Evolutionary conservation across 306 rosid genomes (phyloP), one percentile per base, ranked within the genome.

Genomic region (Pyrus pyrifolia): DNA sequence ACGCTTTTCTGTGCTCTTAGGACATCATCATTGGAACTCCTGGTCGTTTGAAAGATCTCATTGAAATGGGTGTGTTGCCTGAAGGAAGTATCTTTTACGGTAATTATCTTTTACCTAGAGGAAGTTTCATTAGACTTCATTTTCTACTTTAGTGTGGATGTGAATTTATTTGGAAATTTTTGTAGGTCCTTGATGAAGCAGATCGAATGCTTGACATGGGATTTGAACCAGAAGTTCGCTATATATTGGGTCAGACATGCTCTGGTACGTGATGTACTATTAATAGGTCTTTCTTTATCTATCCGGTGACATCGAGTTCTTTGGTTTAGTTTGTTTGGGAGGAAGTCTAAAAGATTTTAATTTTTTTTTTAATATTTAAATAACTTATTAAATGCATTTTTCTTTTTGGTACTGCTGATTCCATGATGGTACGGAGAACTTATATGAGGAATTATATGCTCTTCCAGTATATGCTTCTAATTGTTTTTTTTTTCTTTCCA

Each of bases 21-120:
- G 99, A 95, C 80, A 89, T 95, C 58, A 92, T 95, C 72, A 92
- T 95, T 71, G 97, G 97, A 85, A 92, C 99, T 46, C 99, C 99
- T 68, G 99, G 99, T 68, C 97, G 99, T 70, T 88, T 95, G 61
- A 90, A 87, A 86, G 97, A 95, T 87, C 86, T 95, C 81, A 84
- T 95, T 61, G 93, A 95, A 78, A 95, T 92, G 95, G 97, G 92
- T 71, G 71, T 89, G 87, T 72, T 11, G 76, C 84, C 97, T 95
- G 23, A 78, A 87, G 57, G 97, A 95, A 27, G 97, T 89, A 66
- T 89, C 96, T 31, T 11, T 74, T 52, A 15, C 40, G 2, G 30
- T 29, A 29, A 29, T 29, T 89, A 66, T 89, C 96, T 31, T 11
- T 74, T 52, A 15, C 40, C 35, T 15, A 2, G 19, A 4, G 33